Evolutionary conservation across 2,329 filamentous ascomycete genomes (phyloP), one percentile per base, ranked within the genome.

Genomic region (Diaporthe sp.): DNA sequence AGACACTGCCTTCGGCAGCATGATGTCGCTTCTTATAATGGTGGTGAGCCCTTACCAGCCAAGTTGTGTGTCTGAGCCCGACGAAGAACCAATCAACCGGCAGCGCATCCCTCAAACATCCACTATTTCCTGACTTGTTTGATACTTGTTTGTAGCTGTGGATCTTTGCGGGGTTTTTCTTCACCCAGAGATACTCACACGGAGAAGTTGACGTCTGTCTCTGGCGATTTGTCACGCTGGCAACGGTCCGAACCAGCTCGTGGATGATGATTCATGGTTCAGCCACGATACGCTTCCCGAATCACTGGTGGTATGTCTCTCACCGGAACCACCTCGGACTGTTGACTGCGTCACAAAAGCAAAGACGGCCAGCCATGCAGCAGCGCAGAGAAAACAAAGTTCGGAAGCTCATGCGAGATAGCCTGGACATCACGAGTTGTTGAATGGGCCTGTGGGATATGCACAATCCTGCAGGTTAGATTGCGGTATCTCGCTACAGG

Each of bases 401-500:
- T 57, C 37, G 42, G 60, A 25, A 25, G 19, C 37, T 22, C 58
- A 65, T 73, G 71, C 44, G 42, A 73, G 46, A 34, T 65, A 62
- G 49, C 65, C 55, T 70, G 49, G 34, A 55, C 65, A 70, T 55
- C 65, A 70, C 65, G 65, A 55, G 65, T 28, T 70, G 22, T 5
- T 15, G 46, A 22, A 42, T 55, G 34, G 49, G 65, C 28, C 49
- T 39, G 65, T 68, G n/a, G 34, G 34, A 68, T 68, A 28, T 37
- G 65, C 65, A 55, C 49, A 70, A 28, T 55, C 65, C 49, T 70
- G 65, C 65, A 70, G 46, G 65, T 70, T 42, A 55, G 49, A 70
- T 70, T 70, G 9, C 46, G 65, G 19, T 70, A 70, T 55, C 37
- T 70, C 65, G 65, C 65, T 70, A 70, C 65, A 55, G n/a, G 49